phyloP scores from a whole-genome alignment of 805 yeast genomes.

The Ogataea polymorpha region DNA sequence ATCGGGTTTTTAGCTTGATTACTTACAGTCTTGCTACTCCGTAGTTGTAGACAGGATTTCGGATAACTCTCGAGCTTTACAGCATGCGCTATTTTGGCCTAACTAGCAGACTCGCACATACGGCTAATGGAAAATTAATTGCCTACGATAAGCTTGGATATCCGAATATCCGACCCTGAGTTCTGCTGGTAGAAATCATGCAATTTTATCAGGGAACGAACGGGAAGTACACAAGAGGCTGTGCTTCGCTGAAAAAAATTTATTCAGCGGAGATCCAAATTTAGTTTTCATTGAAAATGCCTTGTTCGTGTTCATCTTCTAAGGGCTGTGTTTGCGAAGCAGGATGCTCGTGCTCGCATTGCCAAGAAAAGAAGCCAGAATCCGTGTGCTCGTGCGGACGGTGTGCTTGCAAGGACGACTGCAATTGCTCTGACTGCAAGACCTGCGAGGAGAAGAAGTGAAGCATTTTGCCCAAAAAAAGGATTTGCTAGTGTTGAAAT shows the following conservation, averaged over 20 bases:
- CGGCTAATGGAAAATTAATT: too few species aligned
- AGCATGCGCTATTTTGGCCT: too few species aligned
- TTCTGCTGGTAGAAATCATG: not conserved
- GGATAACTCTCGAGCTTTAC: too few species aligned
- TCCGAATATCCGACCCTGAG: not conserved
- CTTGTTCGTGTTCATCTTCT: conserved; percentile 5
- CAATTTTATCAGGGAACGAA: not conserved
- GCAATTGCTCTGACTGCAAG: conserved; percentile 10
- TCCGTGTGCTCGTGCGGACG: conserved; percentile 5
- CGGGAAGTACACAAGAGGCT: not conserved
- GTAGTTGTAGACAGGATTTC: too few species aligned
- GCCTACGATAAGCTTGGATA: too few species aligned
- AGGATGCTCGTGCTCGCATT: conserved; percentile 6
- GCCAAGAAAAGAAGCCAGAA: not conserved
- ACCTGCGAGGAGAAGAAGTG: conserved; percentile 1
- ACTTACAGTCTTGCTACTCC: too few species aligned
- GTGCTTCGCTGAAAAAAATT: not conserved
- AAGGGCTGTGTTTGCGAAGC: conserved; percentile 9
- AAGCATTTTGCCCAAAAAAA: not conserved
- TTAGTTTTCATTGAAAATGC: conserved; percentile 1
- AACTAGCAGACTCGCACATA: too few species aligned
- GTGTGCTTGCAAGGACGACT: conserved; percentile 13
- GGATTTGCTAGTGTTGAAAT: too few species aligned
- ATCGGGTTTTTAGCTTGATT: too few species aligned
- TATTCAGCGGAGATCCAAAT: not conserved